Base-by-base conservation (phyloP, 83 land plant species). In the Diphasiastrum complanatum region DNA sequence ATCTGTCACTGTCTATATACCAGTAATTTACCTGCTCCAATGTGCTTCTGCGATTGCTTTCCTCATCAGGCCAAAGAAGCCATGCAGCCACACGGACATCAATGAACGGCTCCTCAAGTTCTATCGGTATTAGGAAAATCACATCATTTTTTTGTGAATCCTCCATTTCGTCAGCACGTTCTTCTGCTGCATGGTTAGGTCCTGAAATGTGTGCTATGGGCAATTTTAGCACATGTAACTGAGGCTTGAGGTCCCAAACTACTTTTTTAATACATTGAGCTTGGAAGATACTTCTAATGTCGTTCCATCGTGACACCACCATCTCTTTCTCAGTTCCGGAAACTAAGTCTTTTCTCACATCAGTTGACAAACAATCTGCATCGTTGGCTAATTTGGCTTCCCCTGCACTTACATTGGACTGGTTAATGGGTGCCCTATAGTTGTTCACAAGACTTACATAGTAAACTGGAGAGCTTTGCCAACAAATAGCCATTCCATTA, bases 11-110 rank as follows among this genome's bases (percentile, higher is more conserved):
- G n/a, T 0, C 20, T 59, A 25, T 38, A 20, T 12, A 26, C 8
- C 19, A 18, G n/a, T 20, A 5, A 51, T 25, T 34, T 71, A 93
- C 99, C 96, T 93, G 89, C 66, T 93, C 99, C 45, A 93, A 71
- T 55, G 75, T 86, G 51, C 77, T 79, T 11, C 26, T 71, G 16
- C 79, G 78, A 34, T 71, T 68, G 63, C 86, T 93, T 78, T 89
- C 96, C 49, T 93, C 99, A 80, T 93, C 96, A 49, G 99, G 99
- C 96, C 96, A 93, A 68, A 93, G 86, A 49, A 93, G 76, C 99
- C 99, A 93, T 49, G 89, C 75, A 34, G 76, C 80, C 37, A 89
- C 57, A 23, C 53, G 61, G 19, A 86, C 41, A 61, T 63, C 57
- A 51, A 93, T 55, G 6, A 81, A 65, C 14, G 83, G 63, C 26